Evolutionary conservation across 805 yeast species (phyloP), one percentile per base, ranked within the genome.

Genomic region (Komagataella populi): DNA sequence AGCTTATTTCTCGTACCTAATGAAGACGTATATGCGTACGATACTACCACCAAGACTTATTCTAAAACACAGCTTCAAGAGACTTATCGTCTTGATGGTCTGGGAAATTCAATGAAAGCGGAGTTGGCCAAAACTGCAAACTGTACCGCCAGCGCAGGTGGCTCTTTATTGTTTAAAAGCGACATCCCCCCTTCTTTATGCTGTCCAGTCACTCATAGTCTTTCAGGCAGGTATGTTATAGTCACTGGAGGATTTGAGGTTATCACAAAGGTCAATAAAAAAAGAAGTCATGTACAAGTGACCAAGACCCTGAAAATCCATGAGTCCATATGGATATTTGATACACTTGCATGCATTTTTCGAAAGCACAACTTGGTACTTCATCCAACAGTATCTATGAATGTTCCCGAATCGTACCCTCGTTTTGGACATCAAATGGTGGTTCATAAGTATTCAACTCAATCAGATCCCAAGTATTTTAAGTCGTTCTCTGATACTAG

Each of bases 1-100:
- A 69, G 71, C 47, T 76, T 81, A 39, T 56, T 69, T 2, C 58
- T 71, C 56, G 62, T 68, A 10, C 70, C 72, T 20, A 74, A 71
- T 53, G 58, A 60, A 4, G 55, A 58, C 44, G 55, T 78, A 7
- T 71, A 63, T 53, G 63, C 63, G 4, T 60, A 71, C 47, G 68
- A 73, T 2, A 53, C 71, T 0, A 68, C 69, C 5, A 71, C 83
- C 0, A 65, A 65, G 49, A 61, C 71, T 6, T 51, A 44, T 59
- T 7, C 47, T 56, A 45, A 56, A 60, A 46, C 50, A 58, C 39
- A 30, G 14, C 39, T 30, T 30, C 39, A 30, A 30, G 39, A 30
- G n/a, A 30, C 39, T 30, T 30, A 30, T 30, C 39, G 39, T 30
- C 39, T 30, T 12, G 39, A 30, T 30, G 39, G 39, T 2, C 39